These are phyloP conservation scores for Epichloe festucae DNA, from an alignment of 2,329 filamentous ascomycete genomes.

Conservation along the genomic window DNA sequence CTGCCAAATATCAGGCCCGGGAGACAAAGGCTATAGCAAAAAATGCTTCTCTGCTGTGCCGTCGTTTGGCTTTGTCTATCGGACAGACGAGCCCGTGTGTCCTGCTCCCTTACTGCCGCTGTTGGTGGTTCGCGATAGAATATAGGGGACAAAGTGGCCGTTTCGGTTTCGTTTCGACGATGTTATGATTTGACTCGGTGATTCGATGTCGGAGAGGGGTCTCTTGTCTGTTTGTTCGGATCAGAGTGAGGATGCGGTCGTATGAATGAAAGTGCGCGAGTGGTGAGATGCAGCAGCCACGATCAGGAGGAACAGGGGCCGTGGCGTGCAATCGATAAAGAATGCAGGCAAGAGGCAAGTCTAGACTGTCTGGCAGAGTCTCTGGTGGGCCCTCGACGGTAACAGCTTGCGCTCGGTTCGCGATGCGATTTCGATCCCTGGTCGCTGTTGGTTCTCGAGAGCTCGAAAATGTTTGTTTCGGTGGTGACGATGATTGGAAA, in stretches of 20 bases:
- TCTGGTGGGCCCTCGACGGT: too few relatives aligned
- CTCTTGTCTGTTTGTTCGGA: too few relatives aligned
- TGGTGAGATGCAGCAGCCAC: constrained; percentile 1
- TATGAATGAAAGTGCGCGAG: not conserved
- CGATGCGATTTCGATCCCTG: not conserved
- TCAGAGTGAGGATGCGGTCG: not conserved
- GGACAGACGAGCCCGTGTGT: not conserved
- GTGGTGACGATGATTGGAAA: not conserved
- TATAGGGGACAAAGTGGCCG: not conserved
- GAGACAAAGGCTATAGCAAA: not conserved
- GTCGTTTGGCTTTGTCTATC: not conserved
- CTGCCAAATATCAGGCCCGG: constrained; percentile 1
- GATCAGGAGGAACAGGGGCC: not conserved
- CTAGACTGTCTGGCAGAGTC: too few relatives aligned
- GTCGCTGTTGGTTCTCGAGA: not conserved
- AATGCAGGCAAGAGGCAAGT: not conserved
- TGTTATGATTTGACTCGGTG: not conserved
- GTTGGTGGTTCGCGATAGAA: not conserved
- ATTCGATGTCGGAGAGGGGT: not conserved
- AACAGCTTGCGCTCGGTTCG: not conserved
- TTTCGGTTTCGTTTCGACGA: not conserved
- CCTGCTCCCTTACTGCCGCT: not conserved
- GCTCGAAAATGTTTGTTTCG: not conserved
- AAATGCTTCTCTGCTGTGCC: too few relatives aligned
- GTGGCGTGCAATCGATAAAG: not conserved